Evolutionary conservation across 2,329 filamentous ascomycete genomes (phyloP).

Genomic region (Calonectria honghensis): DNA sequence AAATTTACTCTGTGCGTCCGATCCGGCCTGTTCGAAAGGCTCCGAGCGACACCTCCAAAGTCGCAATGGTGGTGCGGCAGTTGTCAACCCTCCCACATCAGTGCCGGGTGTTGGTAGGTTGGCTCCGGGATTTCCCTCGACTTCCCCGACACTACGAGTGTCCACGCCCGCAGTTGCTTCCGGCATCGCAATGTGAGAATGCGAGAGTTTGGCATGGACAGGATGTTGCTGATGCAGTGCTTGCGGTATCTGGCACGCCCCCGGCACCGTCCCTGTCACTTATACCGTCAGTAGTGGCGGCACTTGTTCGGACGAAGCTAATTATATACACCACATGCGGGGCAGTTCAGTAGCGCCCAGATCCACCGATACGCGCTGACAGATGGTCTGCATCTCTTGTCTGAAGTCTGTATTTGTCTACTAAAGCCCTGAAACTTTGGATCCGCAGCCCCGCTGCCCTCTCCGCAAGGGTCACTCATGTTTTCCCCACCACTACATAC

Average conservation of each 20-base stretch:
- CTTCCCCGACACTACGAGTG: not conserved
- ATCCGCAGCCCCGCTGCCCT: slow-evolving; percentile 19
- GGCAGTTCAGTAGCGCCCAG: slow-evolving; percentile 9
- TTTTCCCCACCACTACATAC: not conserved
- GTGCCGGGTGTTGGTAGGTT: not conserved
- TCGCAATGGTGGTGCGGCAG: not conserved
- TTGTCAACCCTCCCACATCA: slow-evolving; percentile 1
- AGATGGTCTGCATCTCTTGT: slow-evolving; percentile 15
- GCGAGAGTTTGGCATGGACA: not conserved
- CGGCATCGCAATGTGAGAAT: not conserved
- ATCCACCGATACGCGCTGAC: slow-evolving; percentile 23
- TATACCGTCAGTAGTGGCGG: not conserved
- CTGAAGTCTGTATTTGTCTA: not conserved
- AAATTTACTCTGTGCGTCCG: not conserved
- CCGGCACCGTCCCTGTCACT: not conserved
- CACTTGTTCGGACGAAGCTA: slow-evolving; percentile 22
- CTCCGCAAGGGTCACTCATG: slow-evolving; percentile 2
- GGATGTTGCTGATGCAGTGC: not conserved
- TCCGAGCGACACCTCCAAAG: slow-evolving; percentile 4
- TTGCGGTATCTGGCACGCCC: too few species aligned
- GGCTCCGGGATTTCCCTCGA: slow-evolving; percentile 9
- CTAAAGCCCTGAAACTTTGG: slow-evolving; percentile 29
- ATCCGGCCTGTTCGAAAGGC: slow-evolving; percentile 7
- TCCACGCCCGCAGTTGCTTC: not conserved
- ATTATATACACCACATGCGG: slow-evolving; percentile 6